Percentiles rank a stretch among this genome's conserved stretches.
These are phyloP conservation scores for Moesziomyces sp. DNA, from an alignment of 1,284 basidiomycete species.

Conservation along the genomic window DNA sequence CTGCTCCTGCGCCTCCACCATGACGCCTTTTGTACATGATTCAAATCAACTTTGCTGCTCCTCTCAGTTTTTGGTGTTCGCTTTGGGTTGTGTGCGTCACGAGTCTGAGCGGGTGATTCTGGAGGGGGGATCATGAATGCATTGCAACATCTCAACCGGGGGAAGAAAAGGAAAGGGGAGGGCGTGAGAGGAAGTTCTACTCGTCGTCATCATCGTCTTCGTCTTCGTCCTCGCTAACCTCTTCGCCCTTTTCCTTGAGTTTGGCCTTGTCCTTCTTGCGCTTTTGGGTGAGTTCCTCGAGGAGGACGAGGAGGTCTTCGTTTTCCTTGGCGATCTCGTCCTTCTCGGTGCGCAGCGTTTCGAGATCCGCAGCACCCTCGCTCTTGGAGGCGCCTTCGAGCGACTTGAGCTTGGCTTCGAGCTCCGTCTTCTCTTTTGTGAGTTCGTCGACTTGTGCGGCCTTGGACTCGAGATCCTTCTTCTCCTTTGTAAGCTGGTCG, in stretches of 20 bases:
- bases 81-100: background rate
- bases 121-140: no score
- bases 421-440: slow-evolving; percentile 2
- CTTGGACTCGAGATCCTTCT: slow-evolving; percentile 8
- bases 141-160: no score
- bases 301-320: slow-evolving; percentile 89
- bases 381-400: slow-evolving; percentile 6
- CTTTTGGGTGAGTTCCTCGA: slow-evolving; percentile 91
- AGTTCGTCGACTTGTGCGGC: slow-evolving; percentile 1
- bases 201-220: slow-evolving; percentile 88
- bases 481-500: slow-evolving; percentile 7
- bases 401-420: slow-evolving; percentile 12
- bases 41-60: no score
- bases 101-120: no score
- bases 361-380: slow-evolving; percentile 7
- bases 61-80: no score
- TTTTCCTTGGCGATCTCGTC: slow-evolving; percentile 90
- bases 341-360: slow-evolving; percentile 32
- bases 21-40: no score
- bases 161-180: no score
- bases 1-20: no score
- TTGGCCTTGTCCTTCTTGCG: slow-evolving; percentile 81
- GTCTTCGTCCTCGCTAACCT: slow-evolving; percentile 76
- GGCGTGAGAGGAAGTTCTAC: slow-evolving; percentile 4
- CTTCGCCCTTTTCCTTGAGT: slow-evolving; percentile 79